Percentiles rank a stretch among this genome's conserved stretches.
Evolutionary conservation across 1,284 basidiomycete species (phyloP).

Genomic region (Chalciporus sp.): DNA sequence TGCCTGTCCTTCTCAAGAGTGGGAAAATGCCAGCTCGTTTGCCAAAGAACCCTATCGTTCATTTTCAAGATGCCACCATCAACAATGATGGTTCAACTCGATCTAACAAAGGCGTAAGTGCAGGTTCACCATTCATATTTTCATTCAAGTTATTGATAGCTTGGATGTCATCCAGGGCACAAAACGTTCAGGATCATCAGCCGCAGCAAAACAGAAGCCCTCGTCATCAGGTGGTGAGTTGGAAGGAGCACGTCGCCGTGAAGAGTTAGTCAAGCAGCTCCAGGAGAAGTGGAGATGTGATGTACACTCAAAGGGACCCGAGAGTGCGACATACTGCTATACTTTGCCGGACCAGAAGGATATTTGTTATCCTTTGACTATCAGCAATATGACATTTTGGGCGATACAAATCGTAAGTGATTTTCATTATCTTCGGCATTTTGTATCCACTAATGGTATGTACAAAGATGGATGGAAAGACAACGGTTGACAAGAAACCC

Average conservation of each 20-base stretch:
- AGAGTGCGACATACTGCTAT: slow-evolving; percentile 3
- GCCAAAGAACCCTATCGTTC: neutral
- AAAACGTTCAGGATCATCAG: too few species aligned
- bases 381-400: neutral
- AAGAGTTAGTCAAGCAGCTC: slow-evolving; percentile 1
- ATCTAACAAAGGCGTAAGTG: too few species aligned
- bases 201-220: neutral
- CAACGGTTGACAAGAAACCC: neutral
- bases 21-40: neutral
- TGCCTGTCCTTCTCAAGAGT: neutral
- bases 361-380: neutral
- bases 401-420: slow-evolving; percentile 2
- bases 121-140: too few species aligned
- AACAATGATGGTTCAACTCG: neutral
- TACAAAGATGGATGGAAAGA: neutral
- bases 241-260: neutral
- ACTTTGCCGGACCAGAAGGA: neutral
- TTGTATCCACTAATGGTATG: neutral
- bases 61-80: neutral
- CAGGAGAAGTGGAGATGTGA: slow-evolving; percentile 5
- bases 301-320: slow-evolving; percentile 3
- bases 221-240: neutral
- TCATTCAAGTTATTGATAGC: too few species aligned
- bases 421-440: neutral
- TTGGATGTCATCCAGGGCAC: too few species aligned